Evolutionary conservation across 148 eudicot species (phyloP).

Genomic region (Hydrangea macrophylla): DNA sequence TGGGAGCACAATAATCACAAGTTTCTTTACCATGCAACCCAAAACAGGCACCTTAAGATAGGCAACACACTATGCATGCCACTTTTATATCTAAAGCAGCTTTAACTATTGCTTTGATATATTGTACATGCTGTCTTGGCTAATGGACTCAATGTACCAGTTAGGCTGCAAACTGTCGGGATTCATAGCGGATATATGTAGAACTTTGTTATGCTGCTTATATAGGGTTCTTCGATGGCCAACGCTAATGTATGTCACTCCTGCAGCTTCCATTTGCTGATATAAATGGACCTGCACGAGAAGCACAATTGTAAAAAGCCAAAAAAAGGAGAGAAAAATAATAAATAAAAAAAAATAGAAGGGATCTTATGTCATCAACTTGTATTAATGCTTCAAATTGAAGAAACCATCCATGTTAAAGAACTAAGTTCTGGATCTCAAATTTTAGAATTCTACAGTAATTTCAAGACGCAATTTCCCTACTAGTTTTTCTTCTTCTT

Average conservation of each 20-base stretch:
- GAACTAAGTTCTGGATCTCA: too few species aligned
- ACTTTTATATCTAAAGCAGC: neutral
- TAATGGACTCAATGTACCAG: constrained; percentile 61
- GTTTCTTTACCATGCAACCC: neutral
- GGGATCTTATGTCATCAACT: neutral
- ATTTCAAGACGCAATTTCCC: too few species aligned
- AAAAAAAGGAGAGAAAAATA: too few species aligned
- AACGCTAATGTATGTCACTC: constrained; percentile 72
- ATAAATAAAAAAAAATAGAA: too few species aligned
- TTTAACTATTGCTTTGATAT: constrained; percentile 22
- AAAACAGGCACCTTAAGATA: neutral
- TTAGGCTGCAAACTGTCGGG: constrained; percentile 34
- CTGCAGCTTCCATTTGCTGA: constrained; percentile 59
- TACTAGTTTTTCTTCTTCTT: too few species aligned
- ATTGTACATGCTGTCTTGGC: constrained; percentile 29
- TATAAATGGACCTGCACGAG: constrained; percentile 70
- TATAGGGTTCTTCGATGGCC: constrained; percentile 74
- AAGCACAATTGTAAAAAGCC: constrained; percentile 7
- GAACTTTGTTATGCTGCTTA: constrained; percentile 54
- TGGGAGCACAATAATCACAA: neutral
- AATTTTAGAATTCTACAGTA: too few species aligned
- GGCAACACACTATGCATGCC: neutral
- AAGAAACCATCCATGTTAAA: too few species aligned
- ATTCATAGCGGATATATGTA: constrained; percentile 50
- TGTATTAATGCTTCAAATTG: too few species aligned